Conservation (phyloP, 78 protist genomes). For the Dictyostelium intermedium region DNA sequence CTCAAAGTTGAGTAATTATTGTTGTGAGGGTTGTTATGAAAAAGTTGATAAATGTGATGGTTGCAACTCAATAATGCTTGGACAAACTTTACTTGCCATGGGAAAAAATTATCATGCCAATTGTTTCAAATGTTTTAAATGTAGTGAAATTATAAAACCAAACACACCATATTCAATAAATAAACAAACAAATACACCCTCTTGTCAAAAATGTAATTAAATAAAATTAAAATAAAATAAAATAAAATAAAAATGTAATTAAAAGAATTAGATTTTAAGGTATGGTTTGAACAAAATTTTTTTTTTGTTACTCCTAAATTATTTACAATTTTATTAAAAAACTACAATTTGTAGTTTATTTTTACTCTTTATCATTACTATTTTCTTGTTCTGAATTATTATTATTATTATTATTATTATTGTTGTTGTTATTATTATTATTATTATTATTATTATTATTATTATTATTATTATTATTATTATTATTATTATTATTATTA, state of each 20-base stretch:
- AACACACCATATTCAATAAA: not conserved
- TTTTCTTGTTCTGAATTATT: not conserved
- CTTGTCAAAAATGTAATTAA: not conserved
- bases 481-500: not conserved
- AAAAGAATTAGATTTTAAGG: too few relatives aligned
- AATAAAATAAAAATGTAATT: not conserved
- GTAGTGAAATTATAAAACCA: not conserved
- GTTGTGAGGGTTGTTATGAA: not conserved
- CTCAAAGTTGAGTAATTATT: not conserved
- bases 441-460: not conserved
- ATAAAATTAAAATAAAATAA: not conserved
- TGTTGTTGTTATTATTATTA: not conserved
- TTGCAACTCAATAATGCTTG: not conserved
- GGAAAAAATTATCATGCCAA: not conserved
- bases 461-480: not conserved
- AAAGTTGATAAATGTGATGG: not conserved
- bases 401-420: not conserved
- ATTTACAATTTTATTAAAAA: not conserved
- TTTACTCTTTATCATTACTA: not conserved
- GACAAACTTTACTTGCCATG: not conserved
- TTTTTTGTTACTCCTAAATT: not conserved
- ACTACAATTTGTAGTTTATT: not conserved
- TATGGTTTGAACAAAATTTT: too few relatives aligned
- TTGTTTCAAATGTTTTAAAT: not conserved
- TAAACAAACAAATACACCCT: not conserved